Evolutionary conservation across 148 eudicot genomes (phyloP).

Genomic region (Cornus kousa): DNA sequence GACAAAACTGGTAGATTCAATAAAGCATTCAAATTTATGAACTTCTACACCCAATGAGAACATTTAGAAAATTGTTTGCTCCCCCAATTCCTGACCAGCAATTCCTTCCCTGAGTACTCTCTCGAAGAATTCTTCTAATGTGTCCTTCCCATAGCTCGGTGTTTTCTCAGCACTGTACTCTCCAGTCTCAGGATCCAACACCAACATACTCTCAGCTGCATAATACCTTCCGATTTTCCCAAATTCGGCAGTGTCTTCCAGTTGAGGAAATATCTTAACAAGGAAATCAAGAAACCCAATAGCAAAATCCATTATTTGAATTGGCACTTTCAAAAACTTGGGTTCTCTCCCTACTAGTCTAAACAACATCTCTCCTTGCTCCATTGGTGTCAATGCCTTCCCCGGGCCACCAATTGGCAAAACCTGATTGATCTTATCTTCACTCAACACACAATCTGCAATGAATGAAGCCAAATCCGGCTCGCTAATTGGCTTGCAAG

Average conservation of each 20-base stretch:
- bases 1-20: constrained; percentile 15
- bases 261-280: constrained; percentile 62
- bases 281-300: constrained; percentile 81
- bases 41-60: not conserved
- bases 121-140: constrained; percentile 83
- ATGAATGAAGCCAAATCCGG: constrained; percentile 81
- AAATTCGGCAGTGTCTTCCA: constrained; percentile 91
- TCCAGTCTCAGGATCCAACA: constrained; percentile 79
- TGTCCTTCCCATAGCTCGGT: constrained; percentile 88
- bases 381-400: constrained; percentile 80
- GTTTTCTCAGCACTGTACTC: constrained; percentile 77
- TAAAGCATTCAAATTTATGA: constrained; percentile 9
- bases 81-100: constrained; percentile 94
- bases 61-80: constrained; percentile 63
- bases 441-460: constrained; percentile 69
- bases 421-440: constrained; percentile 58
- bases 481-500: constrained; percentile 94
- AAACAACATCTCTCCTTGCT: constrained; percentile 91
- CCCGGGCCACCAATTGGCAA: constrained; percentile 95
- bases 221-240: constrained; percentile 95
- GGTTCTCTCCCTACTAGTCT: constrained; percentile 69
- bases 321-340: constrained; percentile 82
- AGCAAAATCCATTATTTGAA: constrained; percentile 86
- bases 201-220: constrained; percentile 95
- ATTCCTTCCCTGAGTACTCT: constrained; percentile 79